phyloP scores from a whole-genome alignment of 2,329 filamentous ascomycete genomes.

The Ceratocystis papillata region DNA sequence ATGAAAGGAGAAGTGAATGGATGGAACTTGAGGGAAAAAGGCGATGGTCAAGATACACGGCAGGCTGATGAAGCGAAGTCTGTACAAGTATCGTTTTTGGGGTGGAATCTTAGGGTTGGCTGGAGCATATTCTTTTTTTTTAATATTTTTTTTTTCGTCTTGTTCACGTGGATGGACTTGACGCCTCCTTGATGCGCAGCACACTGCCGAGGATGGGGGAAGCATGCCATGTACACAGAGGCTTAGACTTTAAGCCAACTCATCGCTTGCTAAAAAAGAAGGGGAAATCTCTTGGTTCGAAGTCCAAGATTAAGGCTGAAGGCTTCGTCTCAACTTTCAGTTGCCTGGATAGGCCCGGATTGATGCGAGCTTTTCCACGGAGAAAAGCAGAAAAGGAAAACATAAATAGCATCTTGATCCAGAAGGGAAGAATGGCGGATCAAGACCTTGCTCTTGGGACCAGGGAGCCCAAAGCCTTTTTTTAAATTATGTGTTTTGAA shows the following conservation, averaged over 20 bases:
- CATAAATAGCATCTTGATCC: neutral
- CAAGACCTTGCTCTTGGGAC: neutral
- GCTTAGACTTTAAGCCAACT: no score
- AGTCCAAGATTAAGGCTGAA: neutral
- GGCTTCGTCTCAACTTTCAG: neutral
- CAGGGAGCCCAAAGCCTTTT: neutral
- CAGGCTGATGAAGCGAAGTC: constrained; percentile 7
- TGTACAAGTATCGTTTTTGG: neutral
- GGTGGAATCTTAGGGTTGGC: no score
- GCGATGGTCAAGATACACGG: constrained; percentile 12
- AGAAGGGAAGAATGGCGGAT: neutral
- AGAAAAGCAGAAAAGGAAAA: neutral
- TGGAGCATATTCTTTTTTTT: neutral
- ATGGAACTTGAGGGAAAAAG: neutral
- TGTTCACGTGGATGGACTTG: neutral
- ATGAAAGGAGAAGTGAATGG: neutral
- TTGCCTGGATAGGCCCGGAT: neutral
- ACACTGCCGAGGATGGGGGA: no score
- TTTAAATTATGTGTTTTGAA: constrained; percentile 8
- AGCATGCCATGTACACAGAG: no score
- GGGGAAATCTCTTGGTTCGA: neutral
- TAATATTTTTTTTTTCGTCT: neutral
- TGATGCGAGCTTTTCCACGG: neutral
- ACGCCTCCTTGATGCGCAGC: no score
- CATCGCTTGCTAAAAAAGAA: neutral